Evolutionary conservation across 768 basidiomycete species (phyloP), one percentile per base, ranked within the genome.

Genomic region (Lentinula boryana): DNA sequence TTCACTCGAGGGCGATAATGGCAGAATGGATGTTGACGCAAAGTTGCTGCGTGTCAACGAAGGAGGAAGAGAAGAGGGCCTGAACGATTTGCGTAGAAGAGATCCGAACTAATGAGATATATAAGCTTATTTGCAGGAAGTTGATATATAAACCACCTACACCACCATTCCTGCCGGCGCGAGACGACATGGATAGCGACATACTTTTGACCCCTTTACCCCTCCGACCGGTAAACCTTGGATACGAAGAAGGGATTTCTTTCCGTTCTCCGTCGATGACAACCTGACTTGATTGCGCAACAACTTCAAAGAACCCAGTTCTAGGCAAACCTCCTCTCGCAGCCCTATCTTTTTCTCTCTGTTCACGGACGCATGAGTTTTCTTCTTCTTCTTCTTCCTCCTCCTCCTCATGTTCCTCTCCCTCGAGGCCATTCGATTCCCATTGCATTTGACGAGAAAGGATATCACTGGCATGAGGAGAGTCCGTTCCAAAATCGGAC

Each of bases 381-480:
- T 63, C 58, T 43, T 56, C 60, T 16, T 44, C 65, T 16, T 60
- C 68, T 18, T 63, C 62, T 35, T 59, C 64, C 16, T 66, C 65
- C 13, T 70, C 73, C 53, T 79, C 77, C 12, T 64, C 67, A 18
- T 76, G 75, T 15, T 75, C 71, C 13, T 67, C 70, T 50, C 79
- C 78, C 63, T 80, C 79, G 41, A 73, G 73, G 56, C 80, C 70
- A 23, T 75, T 31, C 18, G 40, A 13, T 33, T 15, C 81, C 76
- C 82, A 84, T 62, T 82, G 82, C 35, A 82, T 68, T 62, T 73
- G 82, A 18, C 86, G 87, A 8, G 87, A 80, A 31, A 89, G 76
- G 60, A 89, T 89, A 66, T 90, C 88, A 27, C 82, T 80, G 13
- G 87, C 86, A 15, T 79, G 80, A n/a, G 84, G 84, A 23, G 79